Conservation (phyloP, 1,139 yeast species). For the Debaryomyces udenii region DNA sequence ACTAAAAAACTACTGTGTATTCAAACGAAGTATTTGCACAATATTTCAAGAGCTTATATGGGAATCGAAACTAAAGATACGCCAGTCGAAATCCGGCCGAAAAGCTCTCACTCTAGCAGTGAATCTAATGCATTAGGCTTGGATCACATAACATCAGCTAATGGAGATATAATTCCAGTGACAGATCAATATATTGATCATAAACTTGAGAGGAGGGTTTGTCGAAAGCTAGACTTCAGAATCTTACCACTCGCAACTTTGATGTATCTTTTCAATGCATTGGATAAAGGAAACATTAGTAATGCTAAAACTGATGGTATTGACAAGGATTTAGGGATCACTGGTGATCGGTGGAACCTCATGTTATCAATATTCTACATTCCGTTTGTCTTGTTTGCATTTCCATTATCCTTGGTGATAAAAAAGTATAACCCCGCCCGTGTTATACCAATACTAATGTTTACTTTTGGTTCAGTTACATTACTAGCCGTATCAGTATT, state of each 20-base stretch:
- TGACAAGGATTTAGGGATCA: slow-evolving; percentile 22
- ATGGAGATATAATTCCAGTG: slow-evolving; percentile 10
- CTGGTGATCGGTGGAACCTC: slow-evolving; percentile 25
- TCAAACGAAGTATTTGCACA: neutral
- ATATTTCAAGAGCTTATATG: neutral
- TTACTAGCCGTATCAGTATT: slow-evolving; percentile 21
- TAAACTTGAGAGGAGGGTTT: slow-evolving; percentile 26
- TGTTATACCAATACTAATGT: slow-evolving; percentile 24
- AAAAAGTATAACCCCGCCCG: slow-evolving; percentile 25
- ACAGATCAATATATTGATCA: slow-evolving; percentile 19
- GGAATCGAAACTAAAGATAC: slow-evolving; percentile 3
- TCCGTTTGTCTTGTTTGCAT: slow-evolving; percentile 26
- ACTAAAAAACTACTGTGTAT: too few relatives aligned
- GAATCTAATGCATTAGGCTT: slow-evolving; percentile 14
- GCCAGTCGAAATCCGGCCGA: slow-evolving; percentile 16
- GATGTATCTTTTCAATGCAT: slow-evolving; percentile 32
- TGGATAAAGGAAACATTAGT: slow-evolving; percentile 28
- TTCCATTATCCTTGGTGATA: slow-evolving; percentile 23
- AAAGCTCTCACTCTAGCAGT: slow-evolving; percentile 17
- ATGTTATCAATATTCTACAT: slow-evolving; percentile 28
- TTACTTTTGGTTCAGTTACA: slow-evolving; percentile 24
- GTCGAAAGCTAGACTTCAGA: slow-evolving; percentile 37
- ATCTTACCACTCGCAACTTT: slow-evolving; percentile 33
- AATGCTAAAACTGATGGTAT: slow-evolving; percentile 28
- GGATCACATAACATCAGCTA: slow-evolving; percentile 20